Conservation (phyloP, 2,329 filamentous ascomycete species). For the Aspergillus costaricaensis region DNA sequence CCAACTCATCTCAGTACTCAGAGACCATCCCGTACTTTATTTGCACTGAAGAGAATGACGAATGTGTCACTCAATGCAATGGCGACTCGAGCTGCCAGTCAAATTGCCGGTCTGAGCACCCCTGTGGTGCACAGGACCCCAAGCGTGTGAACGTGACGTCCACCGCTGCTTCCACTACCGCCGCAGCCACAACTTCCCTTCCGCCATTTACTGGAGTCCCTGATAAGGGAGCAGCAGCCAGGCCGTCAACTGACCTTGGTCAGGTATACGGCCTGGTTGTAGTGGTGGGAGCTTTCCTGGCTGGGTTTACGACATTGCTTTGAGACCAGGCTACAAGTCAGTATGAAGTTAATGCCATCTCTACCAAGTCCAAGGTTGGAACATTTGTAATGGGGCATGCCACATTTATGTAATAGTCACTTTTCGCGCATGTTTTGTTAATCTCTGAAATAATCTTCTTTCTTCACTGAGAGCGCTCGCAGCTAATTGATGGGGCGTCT, state of each 20-base stretch:
- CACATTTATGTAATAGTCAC: background rate
- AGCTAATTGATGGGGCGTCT: background rate
- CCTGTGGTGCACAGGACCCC: slow-evolving; percentile 64
- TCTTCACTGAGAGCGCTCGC: background rate
- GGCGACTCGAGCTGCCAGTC: slow-evolving; percentile 52
- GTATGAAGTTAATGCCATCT: background rate
- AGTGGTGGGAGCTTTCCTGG: slow-evolving; percentile 57
- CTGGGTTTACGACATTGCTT: slow-evolving; percentile 59
- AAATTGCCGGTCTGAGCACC: slow-evolving; percentile 56
- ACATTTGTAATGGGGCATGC: background rate
- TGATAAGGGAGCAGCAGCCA: slow-evolving; percentile 36
- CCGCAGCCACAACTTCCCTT: slow-evolving; percentile 35
- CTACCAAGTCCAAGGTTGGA: background rate
- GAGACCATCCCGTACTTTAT: slow-evolving; percentile 65
- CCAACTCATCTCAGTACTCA: slow-evolving; percentile 63
- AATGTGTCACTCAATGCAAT: slow-evolving; percentile 56
- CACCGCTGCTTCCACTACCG: slow-evolving; percentile 36
- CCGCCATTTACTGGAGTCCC: slow-evolving; percentile 36
- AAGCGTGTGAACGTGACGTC: slow-evolving; percentile 56
- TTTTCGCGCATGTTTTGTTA: background rate
- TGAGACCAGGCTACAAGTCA: slow-evolving; percentile 31
- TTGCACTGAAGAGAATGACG: slow-evolving; percentile 59
- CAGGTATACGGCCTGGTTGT: slow-evolving; percentile 59
- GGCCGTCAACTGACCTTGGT: slow-evolving; percentile 51
- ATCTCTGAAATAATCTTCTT: background rate